phyloP scores from a whole-genome alignment of 2,329 filamentous ascomycete genomes.

The Myriosclerotinia duriaeana region DNA sequence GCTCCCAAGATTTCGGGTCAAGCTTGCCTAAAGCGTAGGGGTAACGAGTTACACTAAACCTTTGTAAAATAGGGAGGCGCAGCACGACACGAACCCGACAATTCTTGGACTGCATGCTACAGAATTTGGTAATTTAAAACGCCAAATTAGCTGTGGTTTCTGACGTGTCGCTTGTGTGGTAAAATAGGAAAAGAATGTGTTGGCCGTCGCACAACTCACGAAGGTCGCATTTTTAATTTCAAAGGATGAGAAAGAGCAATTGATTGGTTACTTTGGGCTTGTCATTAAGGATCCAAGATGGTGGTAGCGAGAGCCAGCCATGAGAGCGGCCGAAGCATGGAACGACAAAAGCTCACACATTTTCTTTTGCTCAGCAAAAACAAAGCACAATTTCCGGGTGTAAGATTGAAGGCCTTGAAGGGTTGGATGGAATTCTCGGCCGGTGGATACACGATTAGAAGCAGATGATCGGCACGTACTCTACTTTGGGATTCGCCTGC shows the following conservation, averaged over 20 bases:
- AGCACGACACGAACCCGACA: conserved; percentile 25
- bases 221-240: conserved; percentile 21
- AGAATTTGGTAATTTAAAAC: conserved; percentile 9
- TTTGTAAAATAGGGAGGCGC: conserved; percentile 16
- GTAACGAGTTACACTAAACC: conserved; percentile 5
- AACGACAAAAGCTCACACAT: conserved; percentile 2
- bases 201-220: conserved; percentile 23
- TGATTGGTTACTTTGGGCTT: conserved; percentile 1
- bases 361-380: not conserved
- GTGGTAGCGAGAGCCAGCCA: conserved; percentile 22
- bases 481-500: conserved; percentile 18
- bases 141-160: conserved; percentile 18
- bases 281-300: conserved; percentile 12
- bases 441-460: conserved; percentile 13
- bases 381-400: not conserved
- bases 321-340: not conserved
- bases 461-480: conserved; percentile 10
- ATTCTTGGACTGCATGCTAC: conserved; percentile 20
- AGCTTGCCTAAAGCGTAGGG: conserved; percentile 22
- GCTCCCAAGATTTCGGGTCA: conserved; percentile 24
- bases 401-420: conserved; percentile 13
- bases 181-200: conserved; percentile 16
- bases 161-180: conserved; percentile 23
- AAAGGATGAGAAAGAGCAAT: conserved; percentile 8
- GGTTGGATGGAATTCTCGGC: conserved; percentile 16